Evolutionary conservation across 129 eudicot genomes (phyloP).

Genomic region (Cynara cardunculus): DNA sequence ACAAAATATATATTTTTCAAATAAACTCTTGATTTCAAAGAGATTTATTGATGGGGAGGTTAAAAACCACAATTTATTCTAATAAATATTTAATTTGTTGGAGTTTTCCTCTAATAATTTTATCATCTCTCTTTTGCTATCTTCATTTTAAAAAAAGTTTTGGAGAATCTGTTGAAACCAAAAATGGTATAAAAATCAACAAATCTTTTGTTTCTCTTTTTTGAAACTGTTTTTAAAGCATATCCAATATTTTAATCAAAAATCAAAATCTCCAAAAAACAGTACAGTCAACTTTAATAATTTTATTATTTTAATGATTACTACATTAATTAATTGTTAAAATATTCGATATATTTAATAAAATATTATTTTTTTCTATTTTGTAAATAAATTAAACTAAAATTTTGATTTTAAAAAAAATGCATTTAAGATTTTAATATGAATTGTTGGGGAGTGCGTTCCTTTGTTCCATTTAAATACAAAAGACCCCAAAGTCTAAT

Average conservation of each 20-base stretch:
- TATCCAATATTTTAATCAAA: background rate
- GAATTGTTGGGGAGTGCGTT: background rate
- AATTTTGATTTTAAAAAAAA: background rate
- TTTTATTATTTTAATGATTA: background rate
- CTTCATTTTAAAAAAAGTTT: no score
- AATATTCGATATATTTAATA: background rate
- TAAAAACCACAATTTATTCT: no score
- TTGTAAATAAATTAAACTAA: background rate
- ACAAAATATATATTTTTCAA: no score
- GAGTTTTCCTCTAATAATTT: background rate
- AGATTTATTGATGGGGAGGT: background rate
- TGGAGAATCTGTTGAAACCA: background rate
- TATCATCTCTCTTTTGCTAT: no score
- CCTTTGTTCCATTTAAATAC: conserved; percentile 25
- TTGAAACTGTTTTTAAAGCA: background rate
- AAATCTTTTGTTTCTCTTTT: background rate
- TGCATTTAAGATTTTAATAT: background rate
- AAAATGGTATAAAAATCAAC: background rate
- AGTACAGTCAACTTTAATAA: background rate
- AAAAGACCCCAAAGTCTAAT: background rate
- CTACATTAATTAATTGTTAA: background rate
- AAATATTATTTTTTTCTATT: no score
- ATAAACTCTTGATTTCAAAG: background rate
- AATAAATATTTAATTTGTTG: no score
- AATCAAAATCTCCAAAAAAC: background rate